Conservation (phyloP, 768 basidiomycete genomes). For the Albatrellus ellisii region DNA sequence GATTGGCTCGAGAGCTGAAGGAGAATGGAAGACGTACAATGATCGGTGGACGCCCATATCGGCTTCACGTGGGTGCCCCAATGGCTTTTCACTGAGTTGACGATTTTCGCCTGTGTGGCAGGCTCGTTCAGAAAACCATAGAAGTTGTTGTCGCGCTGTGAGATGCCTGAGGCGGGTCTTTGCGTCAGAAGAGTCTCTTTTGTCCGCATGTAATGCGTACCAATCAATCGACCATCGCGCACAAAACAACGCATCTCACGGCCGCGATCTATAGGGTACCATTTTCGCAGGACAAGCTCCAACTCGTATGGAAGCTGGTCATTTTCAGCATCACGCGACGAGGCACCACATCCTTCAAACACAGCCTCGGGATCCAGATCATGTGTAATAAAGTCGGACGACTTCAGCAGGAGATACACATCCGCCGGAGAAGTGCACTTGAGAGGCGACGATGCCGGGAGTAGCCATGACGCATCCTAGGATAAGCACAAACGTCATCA, state of each 20-base stretch:
- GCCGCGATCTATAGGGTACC: constrained; percentile 75
- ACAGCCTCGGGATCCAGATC: constrained; percentile 49
- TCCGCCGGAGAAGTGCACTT: constrained; percentile 84
- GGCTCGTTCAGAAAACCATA: constrained; percentile 77
- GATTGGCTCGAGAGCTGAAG: not conserved
- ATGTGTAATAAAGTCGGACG: constrained; percentile 80
- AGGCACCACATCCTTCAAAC: constrained; percentile 48
- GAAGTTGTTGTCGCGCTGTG: constrained; percentile 80
- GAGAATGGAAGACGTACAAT: constrained; percentile 53
- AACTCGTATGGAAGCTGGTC: constrained; percentile 34
- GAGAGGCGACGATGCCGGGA: constrained; percentile 72
- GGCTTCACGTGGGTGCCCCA: constrained; percentile 58
- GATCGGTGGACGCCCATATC: constrained; percentile 39
- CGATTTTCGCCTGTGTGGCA: constrained; percentile 38
- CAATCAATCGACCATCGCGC: constrained; percentile 52
- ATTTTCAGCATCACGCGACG: not conserved
- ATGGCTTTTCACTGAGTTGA: constrained; percentile 36
- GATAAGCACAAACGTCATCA: not conserved
- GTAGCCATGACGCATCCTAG: constrained; percentile 89
- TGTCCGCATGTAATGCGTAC: constrained; percentile 27
- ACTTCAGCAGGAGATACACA: constrained; percentile 85
- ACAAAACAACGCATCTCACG: constrained; percentile 91
- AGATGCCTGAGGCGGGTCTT: constrained; percentile 40
- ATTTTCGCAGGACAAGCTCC: constrained; percentile 83
- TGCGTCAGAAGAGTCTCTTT: too few species aligned